A percentile compares a stretch with the other conserved stretches of the same genome.
phyloP scores from a whole-genome alignment of 331 rosid species.

The Telfairia occidentalis region DNA sequence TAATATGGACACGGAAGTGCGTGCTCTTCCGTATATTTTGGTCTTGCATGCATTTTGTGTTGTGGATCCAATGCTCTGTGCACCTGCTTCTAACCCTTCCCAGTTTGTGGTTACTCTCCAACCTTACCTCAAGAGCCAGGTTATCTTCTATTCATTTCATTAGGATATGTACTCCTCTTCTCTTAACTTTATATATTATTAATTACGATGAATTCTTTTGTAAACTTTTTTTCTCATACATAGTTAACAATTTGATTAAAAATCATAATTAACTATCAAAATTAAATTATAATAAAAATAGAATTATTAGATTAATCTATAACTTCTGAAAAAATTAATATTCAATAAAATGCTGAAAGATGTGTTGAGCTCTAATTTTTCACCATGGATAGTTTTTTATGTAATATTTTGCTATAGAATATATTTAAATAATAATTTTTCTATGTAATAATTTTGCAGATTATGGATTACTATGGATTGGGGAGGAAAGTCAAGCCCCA shows the following conservation, averaged over 20 bases:
- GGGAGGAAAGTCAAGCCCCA: not conserved
- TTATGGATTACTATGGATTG: not conserved
- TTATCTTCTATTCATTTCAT: slow-evolving; percentile 18
- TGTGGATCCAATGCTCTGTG: slow-evolving; percentile 88
- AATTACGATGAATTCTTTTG: not conserved
- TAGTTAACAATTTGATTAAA: not conserved
- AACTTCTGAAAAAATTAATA: not conserved
- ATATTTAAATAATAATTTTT: not conserved
- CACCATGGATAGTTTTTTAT: not conserved
- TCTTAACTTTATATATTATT: not conserved
- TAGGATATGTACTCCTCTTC: not conserved
- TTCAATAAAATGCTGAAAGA: not conserved
- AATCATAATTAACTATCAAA: not conserved
- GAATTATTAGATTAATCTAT: not conserved
- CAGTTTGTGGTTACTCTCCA: slow-evolving; percentile 95
- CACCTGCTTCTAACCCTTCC: slow-evolving; percentile 90
- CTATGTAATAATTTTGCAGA: not conserved
- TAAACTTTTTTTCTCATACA: not conserved
- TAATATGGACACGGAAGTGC: slow-evolving; percentile 53
- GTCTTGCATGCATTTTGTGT: slow-evolving; percentile 88
- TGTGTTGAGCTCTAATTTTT: not conserved
- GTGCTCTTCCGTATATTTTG: slow-evolving; percentile 74
- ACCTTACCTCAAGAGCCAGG: slow-evolving; percentile 95
- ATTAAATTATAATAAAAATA: not conserved
- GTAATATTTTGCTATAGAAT: not conserved